Evolutionary conservation across 2,329 filamentous ascomycete genomes (phyloP).

Genomic region (Trichoderma hamatum): DNA sequence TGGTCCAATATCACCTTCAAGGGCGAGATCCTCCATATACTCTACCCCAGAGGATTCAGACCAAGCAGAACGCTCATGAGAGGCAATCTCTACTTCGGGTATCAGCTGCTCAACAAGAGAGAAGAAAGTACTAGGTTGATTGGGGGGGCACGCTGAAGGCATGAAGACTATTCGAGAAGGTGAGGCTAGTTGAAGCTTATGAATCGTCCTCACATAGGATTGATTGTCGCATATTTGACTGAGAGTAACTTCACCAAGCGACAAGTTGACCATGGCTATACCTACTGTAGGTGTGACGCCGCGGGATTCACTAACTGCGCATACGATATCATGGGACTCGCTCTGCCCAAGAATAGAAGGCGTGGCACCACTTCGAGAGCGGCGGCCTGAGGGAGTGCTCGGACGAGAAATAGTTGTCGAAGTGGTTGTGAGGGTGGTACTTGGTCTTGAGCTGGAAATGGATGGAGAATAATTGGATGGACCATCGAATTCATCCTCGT

Average conservation of each 20-base stretch:
- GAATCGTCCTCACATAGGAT: slow-evolving; percentile 84
- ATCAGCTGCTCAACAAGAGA: slow-evolving; percentile 69
- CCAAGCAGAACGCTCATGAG: slow-evolving; percentile 79
- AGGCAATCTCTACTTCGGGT: slow-evolving; percentile 38
- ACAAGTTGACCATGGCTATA: slow-evolving; percentile 83
- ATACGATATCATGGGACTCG: slow-evolving; percentile 74
- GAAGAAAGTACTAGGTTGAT: slow-evolving; percentile 72
- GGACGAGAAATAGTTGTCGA: slow-evolving; percentile 35
- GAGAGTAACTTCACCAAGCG: slow-evolving; percentile 79
- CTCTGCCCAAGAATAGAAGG: slow-evolving; percentile 48
- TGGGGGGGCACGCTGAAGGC: slow-evolving; percentile 65
- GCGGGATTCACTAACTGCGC: slow-evolving; percentile 85
- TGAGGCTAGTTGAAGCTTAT: slow-evolving; percentile 80
- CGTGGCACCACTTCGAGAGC: slow-evolving; percentile 45
- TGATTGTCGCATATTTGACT: slow-evolving; percentile 93
- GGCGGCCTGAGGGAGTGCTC: slow-evolving; percentile 50
- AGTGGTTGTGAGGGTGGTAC: slow-evolving; percentile 32
- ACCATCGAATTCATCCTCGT: background rate
- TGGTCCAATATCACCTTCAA: slow-evolving; percentile 76
- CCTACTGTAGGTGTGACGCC: slow-evolving; percentile 83
- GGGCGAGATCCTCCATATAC: slow-evolving; percentile 77
- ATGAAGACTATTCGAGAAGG: slow-evolving; percentile 81
- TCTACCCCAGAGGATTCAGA: slow-evolving; percentile 77
- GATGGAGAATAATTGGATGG: slow-evolving; percentile 29
- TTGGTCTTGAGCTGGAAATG: slow-evolving; percentile 27